These are phyloP conservation scores for Corymbia maculata DNA, from an alignment of 345 rosid genomes.

Conservation along the genomic window DNA sequence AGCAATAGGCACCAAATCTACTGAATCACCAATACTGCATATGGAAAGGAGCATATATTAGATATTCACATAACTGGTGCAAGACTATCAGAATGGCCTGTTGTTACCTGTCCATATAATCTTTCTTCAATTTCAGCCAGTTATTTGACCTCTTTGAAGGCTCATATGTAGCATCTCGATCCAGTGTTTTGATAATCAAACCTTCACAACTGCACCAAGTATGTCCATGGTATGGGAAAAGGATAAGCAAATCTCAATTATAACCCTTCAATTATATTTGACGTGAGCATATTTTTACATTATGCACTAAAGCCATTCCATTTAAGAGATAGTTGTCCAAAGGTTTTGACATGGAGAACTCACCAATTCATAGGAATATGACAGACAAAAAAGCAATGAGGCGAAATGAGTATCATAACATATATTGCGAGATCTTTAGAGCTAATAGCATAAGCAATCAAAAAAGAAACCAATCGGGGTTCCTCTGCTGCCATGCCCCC, in stretches of 20 bases:
- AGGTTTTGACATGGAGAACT: neutral
- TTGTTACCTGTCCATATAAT: slow-evolving; percentile 77
- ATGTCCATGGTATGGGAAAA: neutral
- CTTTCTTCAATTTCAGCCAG: slow-evolving; percentile 96
- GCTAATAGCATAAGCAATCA: neutral
- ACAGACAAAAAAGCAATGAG: neutral
- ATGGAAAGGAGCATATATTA: neutral
- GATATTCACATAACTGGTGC: neutral
- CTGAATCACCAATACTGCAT: slow-evolving; percentile 79
- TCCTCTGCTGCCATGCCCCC: neutral
- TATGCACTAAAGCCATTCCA: neutral
- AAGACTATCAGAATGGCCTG: neutral
- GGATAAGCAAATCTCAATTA: neutral
- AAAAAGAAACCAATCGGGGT: neutral
- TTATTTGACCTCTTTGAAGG: slow-evolving; percentile 88
- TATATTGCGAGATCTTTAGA: neutral
- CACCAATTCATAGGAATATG: neutral
- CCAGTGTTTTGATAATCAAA: slow-evolving; percentile 83
- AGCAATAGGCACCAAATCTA: slow-evolving; percentile 94
- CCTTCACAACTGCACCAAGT: slow-evolving; percentile 79
- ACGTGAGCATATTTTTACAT: neutral
- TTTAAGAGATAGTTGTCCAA: neutral
- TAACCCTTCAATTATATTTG: neutral
- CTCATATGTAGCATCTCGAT: slow-evolving; percentile 92
- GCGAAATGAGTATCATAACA: neutral